Base-by-base conservation (phyloP, 2,329 filamentous ascomycete genomes). In the Tolypocladium capitatum region DNA sequence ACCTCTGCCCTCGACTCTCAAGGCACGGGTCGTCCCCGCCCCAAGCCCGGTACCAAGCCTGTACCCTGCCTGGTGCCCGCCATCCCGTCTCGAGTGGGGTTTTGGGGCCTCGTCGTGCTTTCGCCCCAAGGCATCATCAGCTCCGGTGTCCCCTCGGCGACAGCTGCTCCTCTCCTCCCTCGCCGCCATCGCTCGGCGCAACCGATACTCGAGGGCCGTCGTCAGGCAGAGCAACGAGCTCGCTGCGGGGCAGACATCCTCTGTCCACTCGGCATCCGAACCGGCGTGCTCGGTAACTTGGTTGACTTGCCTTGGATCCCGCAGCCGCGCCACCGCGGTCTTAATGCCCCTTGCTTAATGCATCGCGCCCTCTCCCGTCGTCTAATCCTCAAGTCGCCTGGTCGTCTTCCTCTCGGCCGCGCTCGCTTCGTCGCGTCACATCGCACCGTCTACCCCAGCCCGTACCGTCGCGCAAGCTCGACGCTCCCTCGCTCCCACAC, bases 11-110 rank as follows among this genome's bases (percentile, higher is more conserved):
- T 46, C 48, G 14, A 48, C 36, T 30, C 20, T 46, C 48, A 18
- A 48, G 48, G 38, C 43, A 51, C 48, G 46, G 36, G 45, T 47
- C 41, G 46, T 46, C 46, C 45, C 45, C 43, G 46, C 56, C 56
- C 52, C 58, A 54, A 59, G 60, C 56, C 55, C 56, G 55, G 60
- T 53, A 57, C 57, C 56, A 54, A 55, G 53, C 53, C 55, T 49
- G 60, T 53, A 57, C 57, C 56, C 55, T 55, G 53, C 53, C 55
- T 49, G 50, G 46, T 46, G 48, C 48, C 53, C 48, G 52, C 49
- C 52, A 50, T 53, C 50, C 49, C 52, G 50, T 50, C 50, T 34
- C 30, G 48, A 40, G 52, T 52, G 53, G 53, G 49, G 50, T 46
- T 48, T 34, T 45, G 42, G 9, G 35, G 33, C 32, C 32, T 43